Percentiles rank a stretch among this genome's conserved stretches.
Conservation (phyloP, 805 yeast genomes). For the Candida maris region DNA sequence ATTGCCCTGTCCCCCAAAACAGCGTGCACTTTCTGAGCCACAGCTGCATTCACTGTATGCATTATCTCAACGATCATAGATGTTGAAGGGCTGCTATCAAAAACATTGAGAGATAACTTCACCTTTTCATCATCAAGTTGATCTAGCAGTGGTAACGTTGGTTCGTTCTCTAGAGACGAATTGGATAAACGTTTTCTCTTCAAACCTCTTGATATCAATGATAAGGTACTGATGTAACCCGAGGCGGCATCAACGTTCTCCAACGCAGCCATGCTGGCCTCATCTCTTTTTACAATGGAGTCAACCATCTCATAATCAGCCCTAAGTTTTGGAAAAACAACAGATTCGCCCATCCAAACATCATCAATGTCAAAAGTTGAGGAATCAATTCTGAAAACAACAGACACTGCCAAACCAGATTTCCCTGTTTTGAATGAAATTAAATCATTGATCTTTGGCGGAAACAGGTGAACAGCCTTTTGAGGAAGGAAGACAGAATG, state of each 20-base stretch:
- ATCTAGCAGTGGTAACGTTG: slow-evolving; percentile 64
- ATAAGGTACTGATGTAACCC: slow-evolving; percentile 55
- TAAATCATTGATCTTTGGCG: slow-evolving; percentile 56
- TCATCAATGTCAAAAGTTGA: slow-evolving; percentile 67
- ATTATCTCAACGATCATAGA: slow-evolving; percentile 70
- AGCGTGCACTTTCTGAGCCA: slow-evolving; percentile 77
- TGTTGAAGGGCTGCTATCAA: slow-evolving; percentile 54
- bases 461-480: slow-evolving; percentile 62
- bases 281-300: slow-evolving; percentile 37
- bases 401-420: slow-evolving; percentile 65
- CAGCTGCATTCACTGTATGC: slow-evolving; percentile 76
- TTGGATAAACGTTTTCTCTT: slow-evolving; percentile 63
- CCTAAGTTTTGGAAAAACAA: slow-evolving; percentile 58
- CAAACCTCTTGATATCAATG: slow-evolving; percentile 64
- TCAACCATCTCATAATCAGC: slow-evolving; percentile 57
- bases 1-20: slow-evolving; percentile 77
- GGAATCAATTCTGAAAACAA: slow-evolving; percentile 76
- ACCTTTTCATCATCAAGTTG: slow-evolving; percentile 84
- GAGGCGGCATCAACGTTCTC: slow-evolving; percentile 55
- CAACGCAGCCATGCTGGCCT: slow-evolving; percentile 13
- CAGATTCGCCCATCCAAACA: slow-evolving; percentile 72
- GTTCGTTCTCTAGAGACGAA: slow-evolving; percentile 42
- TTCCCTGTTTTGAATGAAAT: slow-evolving; percentile 60
- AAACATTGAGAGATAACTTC: slow-evolving; percentile 66
- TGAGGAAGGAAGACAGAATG: slow-evolving; percentile 87